These are phyloP conservation scores for Xerocomus minutiporus DNA, from an alignment of 1,284 basidiomycete genomes.

Conservation along the genomic window DNA sequence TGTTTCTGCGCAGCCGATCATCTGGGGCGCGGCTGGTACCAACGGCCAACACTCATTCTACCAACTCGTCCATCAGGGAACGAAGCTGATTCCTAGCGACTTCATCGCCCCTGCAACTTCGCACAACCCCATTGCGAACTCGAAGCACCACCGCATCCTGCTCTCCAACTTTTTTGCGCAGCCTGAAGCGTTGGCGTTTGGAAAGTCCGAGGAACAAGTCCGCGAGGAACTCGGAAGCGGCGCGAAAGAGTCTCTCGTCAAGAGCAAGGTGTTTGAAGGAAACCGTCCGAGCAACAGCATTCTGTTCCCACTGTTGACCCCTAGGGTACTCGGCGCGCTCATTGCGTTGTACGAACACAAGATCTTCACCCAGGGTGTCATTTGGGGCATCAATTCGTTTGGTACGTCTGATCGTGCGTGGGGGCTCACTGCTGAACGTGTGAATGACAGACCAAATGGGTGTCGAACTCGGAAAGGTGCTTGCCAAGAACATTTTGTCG, in stretches of 20 bases:
- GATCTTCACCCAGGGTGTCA: constrained; percentile 95
- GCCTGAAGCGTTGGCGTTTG: constrained; percentile 95
- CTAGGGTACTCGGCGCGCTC: constrained; percentile 82
- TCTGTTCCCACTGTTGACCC: constrained; percentile 90
- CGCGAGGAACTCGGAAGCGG: constrained; percentile 73
- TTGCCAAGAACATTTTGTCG: constrained; percentile 92
- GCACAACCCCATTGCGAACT: constrained; percentile 83
- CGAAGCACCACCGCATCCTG: constrained; percentile 95
- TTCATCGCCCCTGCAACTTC: constrained; percentile 94
- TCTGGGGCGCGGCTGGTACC: constrained; percentile 97
- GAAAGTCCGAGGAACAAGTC: constrained; percentile 92
- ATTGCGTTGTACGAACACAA: constrained; percentile 98
- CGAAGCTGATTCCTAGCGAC: constrained; percentile 89
- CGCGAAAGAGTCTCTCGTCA: constrained; percentile 81
- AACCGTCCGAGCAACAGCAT: constrained; percentile 97
- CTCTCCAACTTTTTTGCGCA: constrained; percentile 99
- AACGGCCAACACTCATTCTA: constrained; percentile 99
- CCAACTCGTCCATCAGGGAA: constrained; percentile 95
- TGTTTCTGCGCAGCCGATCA: constrained; percentile 68
- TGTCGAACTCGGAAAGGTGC: constrained; percentile 93
- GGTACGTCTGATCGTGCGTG: constrained; percentile 42
- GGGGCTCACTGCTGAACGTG: constrained; percentile 1
- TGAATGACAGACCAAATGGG: constrained; percentile 76
- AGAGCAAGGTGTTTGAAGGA: constrained; percentile 97
- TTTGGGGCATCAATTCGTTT: constrained; percentile 99